A percentile compares a stretch with the other conserved stretches of the same genome.
These are phyloP conservation scores for Irpex lacteus DNA, from an alignment of 1,284 basidiomycete species.

Conservation along the genomic window DNA sequence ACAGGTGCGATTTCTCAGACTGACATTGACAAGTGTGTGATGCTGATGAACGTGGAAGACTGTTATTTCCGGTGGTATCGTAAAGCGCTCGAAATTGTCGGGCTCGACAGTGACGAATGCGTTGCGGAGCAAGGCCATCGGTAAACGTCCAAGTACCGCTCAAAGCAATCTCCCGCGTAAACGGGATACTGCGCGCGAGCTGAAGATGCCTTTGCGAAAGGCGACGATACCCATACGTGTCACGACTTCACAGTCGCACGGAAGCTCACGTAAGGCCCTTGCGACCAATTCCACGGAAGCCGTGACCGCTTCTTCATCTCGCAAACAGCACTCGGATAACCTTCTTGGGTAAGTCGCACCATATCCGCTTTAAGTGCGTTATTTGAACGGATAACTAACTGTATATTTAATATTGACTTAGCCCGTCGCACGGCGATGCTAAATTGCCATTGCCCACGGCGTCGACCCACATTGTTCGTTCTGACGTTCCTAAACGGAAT, in stretches of 20 bases:
- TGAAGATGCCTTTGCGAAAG: neutral
- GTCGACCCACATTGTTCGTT: neutral
- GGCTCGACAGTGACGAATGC: conserved; percentile 13
- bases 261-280: neutral
- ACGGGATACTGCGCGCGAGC: neutral
- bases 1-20: neutral
- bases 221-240: neutral
- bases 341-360: neutral
- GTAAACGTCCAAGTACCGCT: conserved; percentile 1
- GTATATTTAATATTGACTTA: too few relatives aligned
- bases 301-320: neutral
- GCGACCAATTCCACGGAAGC: neutral
- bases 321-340: neutral
- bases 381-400: too few relatives aligned
- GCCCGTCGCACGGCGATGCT: neutral
- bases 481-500: neutral
- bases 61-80: conserved; percentile 14
- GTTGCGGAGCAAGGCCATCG: conserved; percentile 11
- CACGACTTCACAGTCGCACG: neutral
- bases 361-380: neutral
- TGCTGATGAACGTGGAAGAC: conserved; percentile 6
- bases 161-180: neutral
- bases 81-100: conserved; percentile 21
- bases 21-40: conserved; percentile 9
- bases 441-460: neutral